Evolutionary conservation across 371 early-diverging fungal genomes (phyloP).

Genomic region (Mucor racemosus): DNA sequence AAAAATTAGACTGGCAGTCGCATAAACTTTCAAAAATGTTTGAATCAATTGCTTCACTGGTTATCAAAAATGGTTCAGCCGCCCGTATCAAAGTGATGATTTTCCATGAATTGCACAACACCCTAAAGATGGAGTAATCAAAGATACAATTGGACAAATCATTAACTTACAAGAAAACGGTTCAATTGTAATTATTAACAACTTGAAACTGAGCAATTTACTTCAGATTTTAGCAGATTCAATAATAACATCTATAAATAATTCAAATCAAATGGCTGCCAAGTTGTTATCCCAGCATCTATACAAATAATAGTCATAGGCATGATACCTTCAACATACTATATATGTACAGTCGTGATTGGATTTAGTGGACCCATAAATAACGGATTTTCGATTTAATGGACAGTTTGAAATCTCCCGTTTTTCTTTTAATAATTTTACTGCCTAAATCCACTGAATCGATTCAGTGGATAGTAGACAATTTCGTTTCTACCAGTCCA

Average conservation of each 20-base stretch:
- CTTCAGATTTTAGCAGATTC: slow-evolving; percentile 21
- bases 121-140: slow-evolving; percentile 14
- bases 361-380: no score
- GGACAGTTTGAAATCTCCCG: no score
- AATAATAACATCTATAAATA: slow-evolving; percentile 19
- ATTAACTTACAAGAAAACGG: slow-evolving; percentile 15
- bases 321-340: no score
- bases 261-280: no score
- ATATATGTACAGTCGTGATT: no score
- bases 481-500: no score
- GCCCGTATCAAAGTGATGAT: slow-evolving; percentile 7
- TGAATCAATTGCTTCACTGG: slow-evolving; percentile 13
- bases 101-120: slow-evolving; percentile 17
- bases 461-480: no score
- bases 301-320: no score
- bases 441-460: no score
- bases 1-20: slow-evolving; percentile 15
- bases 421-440: no score
- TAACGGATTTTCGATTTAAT: no score
- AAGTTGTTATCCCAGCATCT: no score
- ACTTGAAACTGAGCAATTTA: slow-evolving; percentile 11
- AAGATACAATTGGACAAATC: slow-evolving; percentile 18
- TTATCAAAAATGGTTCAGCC: slow-evolving; percentile 5
- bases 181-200: slow-evolving; percentile 1
- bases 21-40: slow-evolving; percentile 6